These are phyloP conservation scores for Metroxylon sagu DNA, from an alignment of 176 grass and related monocot species.

Conservation along the genomic window DNA sequence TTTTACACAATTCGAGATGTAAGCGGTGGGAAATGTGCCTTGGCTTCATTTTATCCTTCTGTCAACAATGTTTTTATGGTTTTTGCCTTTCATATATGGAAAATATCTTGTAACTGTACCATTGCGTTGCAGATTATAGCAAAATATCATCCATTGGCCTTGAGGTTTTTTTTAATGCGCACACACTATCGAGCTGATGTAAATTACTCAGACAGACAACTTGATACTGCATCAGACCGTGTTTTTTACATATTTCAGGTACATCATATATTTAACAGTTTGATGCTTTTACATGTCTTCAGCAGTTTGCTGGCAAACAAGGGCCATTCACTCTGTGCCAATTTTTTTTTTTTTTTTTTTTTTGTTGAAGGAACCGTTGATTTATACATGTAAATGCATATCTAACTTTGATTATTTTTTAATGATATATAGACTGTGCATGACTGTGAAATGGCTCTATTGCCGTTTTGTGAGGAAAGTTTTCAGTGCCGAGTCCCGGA, in stretches of 20 bases:
- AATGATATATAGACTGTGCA: conserved; percentile 51
- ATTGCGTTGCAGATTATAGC: conserved; percentile 49
- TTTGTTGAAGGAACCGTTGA: too few relatives aligned
- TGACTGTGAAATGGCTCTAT: conserved; percentile 55
- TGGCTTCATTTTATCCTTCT: too few relatives aligned
- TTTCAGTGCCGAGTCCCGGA: conserved; percentile 33
- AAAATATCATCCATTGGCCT: conserved; percentile 81
- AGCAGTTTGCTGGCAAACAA: too few relatives aligned
- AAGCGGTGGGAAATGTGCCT: conserved; percentile 9
- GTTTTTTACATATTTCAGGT: conserved; percentile 96
- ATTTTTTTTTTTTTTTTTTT: too few relatives aligned
- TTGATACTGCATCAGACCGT: conserved; percentile 61
- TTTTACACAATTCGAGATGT: conserved; percentile 97
- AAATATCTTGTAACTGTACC: neutral
- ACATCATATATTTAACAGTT: neutral
- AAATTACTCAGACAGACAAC: conserved; percentile 63
- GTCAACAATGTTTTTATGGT: too few relatives aligned
- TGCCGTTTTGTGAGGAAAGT: conserved; percentile 33
- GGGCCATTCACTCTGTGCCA: too few relatives aligned
- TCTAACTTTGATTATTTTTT: conserved; percentile 6
- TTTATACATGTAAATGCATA: too few relatives aligned
- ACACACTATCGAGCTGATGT: conserved; percentile 89
- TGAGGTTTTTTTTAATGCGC: conserved; percentile 93
- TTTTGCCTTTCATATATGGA: too few relatives aligned
- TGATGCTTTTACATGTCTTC: too few relatives aligned